Percentiles rank a stretch among this genome's conserved stretches.
phyloP scores from a whole-genome alignment of 1,284 basidiomycete genomes.

The Coniophora puteana region DNA sequence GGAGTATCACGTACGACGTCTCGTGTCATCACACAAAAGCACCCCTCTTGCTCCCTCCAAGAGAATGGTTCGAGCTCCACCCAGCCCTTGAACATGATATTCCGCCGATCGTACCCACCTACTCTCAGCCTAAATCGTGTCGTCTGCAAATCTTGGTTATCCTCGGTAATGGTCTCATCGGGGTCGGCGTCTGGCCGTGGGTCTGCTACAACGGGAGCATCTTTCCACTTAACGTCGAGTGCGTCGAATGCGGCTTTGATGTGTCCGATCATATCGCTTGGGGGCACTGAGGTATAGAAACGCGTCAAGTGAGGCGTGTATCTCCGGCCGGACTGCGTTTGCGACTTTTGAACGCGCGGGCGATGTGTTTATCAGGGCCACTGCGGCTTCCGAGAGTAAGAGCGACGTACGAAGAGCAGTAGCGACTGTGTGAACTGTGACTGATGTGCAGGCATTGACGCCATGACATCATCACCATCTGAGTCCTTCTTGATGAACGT shows the following conservation, averaged over 20 bases:
- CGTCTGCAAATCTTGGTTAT: no score
- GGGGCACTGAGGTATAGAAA: constrained; percentile 62
- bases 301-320: constrained; percentile 74
- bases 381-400: neutral
- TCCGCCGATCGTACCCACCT: constrained; percentile 60
- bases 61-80: constrained; percentile 59
- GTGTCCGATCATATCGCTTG: constrained; percentile 45
- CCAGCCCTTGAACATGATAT: constrained; percentile 65
- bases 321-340: constrained; percentile 65
- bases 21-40: constrained; percentile 63
- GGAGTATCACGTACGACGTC: constrained; percentile 48
- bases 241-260: constrained; percentile 47
- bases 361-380: constrained; percentile 2
- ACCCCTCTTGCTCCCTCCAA: constrained; percentile 42
- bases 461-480: constrained; percentile 59
- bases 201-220: constrained; percentile 22
- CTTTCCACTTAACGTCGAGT: constrained; percentile 50
- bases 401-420: constrained; percentile 52
- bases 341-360: constrained; percentile 45
- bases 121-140: constrained; percentile 42
- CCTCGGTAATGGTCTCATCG: no score
- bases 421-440: constrained; percentile 63
- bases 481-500: constrained; percentile 28
- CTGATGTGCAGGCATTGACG: constrained; percentile 32
- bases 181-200: constrained; percentile 16